A percentile compares a stretch with the other conserved stretches of the same genome.
These are phyloP conservation scores for Backusella sp. DNA, from an alignment of 192 early-diverging fungal species.

Conservation along the genomic window DNA sequence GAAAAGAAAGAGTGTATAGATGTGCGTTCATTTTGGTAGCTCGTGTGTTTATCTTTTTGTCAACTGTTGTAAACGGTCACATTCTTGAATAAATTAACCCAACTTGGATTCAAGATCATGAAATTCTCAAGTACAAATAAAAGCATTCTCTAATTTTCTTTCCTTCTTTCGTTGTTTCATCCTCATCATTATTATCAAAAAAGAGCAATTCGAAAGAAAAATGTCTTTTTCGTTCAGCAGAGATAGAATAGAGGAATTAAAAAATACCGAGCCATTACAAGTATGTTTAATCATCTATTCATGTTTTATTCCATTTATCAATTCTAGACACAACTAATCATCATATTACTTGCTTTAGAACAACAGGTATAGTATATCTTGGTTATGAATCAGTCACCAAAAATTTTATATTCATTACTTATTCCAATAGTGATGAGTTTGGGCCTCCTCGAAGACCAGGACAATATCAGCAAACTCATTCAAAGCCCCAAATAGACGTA, in stretches of 20 bases:
- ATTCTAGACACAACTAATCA: not conserved
- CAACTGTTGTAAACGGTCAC: not conserved
- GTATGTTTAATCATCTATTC: not conserved
- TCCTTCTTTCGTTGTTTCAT: not conserved
- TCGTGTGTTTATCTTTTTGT: not conserved
- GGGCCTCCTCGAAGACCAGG: not conserved
- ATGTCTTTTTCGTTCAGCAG: not conserved
- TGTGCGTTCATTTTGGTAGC: not conserved
- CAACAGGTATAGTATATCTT: not conserved
- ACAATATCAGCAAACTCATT: not conserved
- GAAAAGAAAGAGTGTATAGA: not conserved
- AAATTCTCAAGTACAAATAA: not conserved
- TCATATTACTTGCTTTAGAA: not conserved
- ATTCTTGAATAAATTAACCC: not conserved
- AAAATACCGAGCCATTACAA: not conserved
- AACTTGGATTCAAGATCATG: not conserved
- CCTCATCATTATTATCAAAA: not conserved
- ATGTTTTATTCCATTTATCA: not conserved
- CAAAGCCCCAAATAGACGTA: not conserved
- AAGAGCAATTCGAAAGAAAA: not conserved
- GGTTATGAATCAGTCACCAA: not conserved
- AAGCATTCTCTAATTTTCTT: not conserved
- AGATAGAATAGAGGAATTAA: not conserved
- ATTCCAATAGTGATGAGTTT: not conserved
- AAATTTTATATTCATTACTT: not conserved